Conservation (phyloP, 306 rosid genomes). For the Quercus wislizeni region DNA sequence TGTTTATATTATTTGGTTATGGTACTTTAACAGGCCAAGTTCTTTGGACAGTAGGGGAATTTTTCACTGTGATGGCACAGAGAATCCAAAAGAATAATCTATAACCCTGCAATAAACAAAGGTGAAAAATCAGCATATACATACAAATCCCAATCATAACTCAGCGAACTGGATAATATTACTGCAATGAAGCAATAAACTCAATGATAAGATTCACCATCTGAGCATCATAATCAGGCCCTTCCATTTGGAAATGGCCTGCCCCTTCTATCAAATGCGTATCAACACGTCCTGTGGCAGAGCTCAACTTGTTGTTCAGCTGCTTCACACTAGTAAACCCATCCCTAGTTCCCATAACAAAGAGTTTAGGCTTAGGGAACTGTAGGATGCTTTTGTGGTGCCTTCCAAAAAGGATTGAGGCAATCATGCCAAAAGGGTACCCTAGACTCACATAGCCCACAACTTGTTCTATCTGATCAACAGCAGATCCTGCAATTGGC, state of each 20-base stretch:
- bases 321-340: conserved; percentile 89
- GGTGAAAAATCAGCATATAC: conserved; percentile 18
- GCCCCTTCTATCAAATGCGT: conserved; percentile 73
- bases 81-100: conserved; percentile 24
- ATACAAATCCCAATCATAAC: conserved; percentile 22
- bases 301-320: conserved; percentile 62
- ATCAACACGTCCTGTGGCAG: conserved; percentile 66
- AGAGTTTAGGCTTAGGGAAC: conserved; percentile 77
- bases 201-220: conserved; percentile 68
- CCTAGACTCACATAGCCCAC: conserved; percentile 91
- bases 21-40: background rate
- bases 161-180: background rate
- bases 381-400: conserved; percentile 70
- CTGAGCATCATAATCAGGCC: conserved; percentile 67
- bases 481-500: conserved; percentile 92
- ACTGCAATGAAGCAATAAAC: conserved; percentile 55
- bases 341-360: conserved; percentile 87
- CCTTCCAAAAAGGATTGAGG: conserved; percentile 86
- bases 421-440: conserved; percentile 87
- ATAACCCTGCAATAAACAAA: conserved; percentile 32
- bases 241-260: conserved; percentile 94
- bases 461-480: conserved; percentile 70
- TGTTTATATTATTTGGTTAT: background rate
- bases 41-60: background rate
- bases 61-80: conserved; percentile 17